Conservation (phyloP, 2,329 filamentous ascomycete genomes). For the Fusarium sterilihyphosum region DNA sequence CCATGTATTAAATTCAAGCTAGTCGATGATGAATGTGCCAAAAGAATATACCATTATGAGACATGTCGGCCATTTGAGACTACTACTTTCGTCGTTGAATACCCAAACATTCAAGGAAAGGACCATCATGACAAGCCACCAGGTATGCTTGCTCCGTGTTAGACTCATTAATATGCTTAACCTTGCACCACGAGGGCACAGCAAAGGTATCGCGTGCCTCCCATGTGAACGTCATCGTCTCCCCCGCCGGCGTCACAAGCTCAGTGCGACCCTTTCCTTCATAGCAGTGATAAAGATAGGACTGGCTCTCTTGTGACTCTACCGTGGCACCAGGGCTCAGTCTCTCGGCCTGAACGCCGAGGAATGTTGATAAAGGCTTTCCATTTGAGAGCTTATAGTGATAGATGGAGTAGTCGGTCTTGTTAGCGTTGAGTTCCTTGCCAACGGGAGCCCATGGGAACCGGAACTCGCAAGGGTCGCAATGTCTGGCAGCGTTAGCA, state of each 20-base stretch:
- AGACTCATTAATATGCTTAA: conserved; percentile 56
- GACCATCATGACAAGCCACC: conserved; percentile 48
- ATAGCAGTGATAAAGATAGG: conserved; percentile 64
- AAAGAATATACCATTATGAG: accelerated
- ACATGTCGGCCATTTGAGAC: neutral
- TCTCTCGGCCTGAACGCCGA: conserved; percentile 61
- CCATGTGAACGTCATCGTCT: conserved; percentile 54
- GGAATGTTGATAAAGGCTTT: conserved; percentile 52
- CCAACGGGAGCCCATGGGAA: conserved; percentile 58
- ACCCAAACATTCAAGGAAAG: conserved; percentile 43
- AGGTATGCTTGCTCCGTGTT: conserved; percentile 45
- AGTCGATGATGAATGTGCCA: neutral
- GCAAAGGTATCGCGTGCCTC: conserved; percentile 62
- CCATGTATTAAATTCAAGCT: neutral
- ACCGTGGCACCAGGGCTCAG: conserved; percentile 51
- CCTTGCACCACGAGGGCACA: conserved; percentile 61
- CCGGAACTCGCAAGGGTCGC: conserved; percentile 52
- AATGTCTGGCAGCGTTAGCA: conserved; percentile 26
- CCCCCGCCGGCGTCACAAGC: conserved; percentile 47
- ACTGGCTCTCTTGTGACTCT: conserved; percentile 56
- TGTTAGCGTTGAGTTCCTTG: conserved; percentile 47
- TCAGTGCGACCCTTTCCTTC: conserved; percentile 56
- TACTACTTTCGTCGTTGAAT: conserved; percentile 5
- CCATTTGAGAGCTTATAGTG: conserved; percentile 50
- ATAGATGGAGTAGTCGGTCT: conserved; percentile 44